phyloP scores from a whole-genome alignment of 1,284 basidiomycete genomes.

The Wallemia hederae region DNA sequence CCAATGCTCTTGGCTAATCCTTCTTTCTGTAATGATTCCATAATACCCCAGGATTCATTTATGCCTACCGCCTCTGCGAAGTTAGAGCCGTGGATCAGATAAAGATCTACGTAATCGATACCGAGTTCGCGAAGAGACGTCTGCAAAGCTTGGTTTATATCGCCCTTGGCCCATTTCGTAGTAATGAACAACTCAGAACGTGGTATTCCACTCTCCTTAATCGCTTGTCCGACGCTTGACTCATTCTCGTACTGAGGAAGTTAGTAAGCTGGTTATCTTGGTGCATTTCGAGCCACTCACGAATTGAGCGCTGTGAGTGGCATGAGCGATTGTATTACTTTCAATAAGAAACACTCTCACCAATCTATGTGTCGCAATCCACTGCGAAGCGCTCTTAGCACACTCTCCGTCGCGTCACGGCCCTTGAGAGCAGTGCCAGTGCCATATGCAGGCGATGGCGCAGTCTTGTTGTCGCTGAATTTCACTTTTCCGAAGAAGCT shows the following conservation, averaged over 20 bases:
- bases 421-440: background rate
- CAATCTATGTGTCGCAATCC: background rate
- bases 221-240: background rate
- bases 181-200: background rate
- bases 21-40: slow-evolving; percentile 24
- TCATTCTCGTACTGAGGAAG: background rate
- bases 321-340: background rate
- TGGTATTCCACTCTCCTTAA: background rate
- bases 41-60: slow-evolving; percentile 27
- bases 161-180: background rate
- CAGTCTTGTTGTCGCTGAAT: too few species aligned
- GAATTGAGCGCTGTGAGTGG: background rate
- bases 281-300: background rate
- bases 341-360: background rate
- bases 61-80: slow-evolving; percentile 16
- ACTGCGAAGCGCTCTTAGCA: background rate
- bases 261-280: too few species aligned
- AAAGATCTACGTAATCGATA: slow-evolving; percentile 40
- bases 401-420: background rate
- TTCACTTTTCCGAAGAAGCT: too few species aligned
- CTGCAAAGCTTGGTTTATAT: slow-evolving; percentile 17
- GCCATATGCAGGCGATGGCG: background rate
- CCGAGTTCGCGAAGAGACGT: slow-evolving; percentile 19
- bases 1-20: slow-evolving; percentile 23
- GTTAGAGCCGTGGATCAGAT: slow-evolving; percentile 37